Base-by-base conservation (phyloP, 495 filamentous ascomycete genomes). In the Aspergillus conjunctus region DNA sequence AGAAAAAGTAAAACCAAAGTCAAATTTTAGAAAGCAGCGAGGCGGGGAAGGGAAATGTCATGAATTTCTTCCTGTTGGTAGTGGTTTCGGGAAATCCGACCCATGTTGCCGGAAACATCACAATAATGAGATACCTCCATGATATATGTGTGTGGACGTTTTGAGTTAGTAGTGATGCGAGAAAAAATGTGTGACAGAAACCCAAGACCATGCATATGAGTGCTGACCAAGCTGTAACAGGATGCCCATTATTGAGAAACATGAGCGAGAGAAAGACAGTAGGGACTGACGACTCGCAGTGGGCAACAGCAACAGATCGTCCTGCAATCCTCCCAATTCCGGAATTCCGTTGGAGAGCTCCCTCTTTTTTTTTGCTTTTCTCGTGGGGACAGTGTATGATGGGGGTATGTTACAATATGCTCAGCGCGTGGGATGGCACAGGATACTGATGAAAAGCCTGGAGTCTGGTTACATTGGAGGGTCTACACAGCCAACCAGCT, bases 341-440 rank as follows among this genome's bases (percentile, higher is more conserved):
- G 44, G 17, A 21, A 48, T 48, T 48, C 44, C 44, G 44, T 48
- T 48, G 17, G 44, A 48, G 44, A 48, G 44, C 21, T 48, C n/a
- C 8, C 12, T 48, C 52, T 59, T 59, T 58, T 5, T 15, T 58
- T 26, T 22, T n/a, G 15, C 33, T 39, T 51, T 21, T 26, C 20
- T 17, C 18, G 37, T 51, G 20, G 14, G 45, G 21, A 32, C 49
- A 37, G 11, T 44, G 34, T 8, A 43, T 1, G 37, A 48, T 17
- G 30, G 17, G 34, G 41, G 15, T 34, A 53, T 11, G n/a, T 48
- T 48, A 48, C 41, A 30, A 50, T 59, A 37, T 37, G 57, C 57
- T 54, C 57, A 59, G 15, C 3, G 50, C 50, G 57, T 59, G 57
- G 57, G 57, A 59, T 59, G 57, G 18, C 21, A 52, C 17, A 22